Evolutionary conservation across 2,329 filamentous ascomycete genomes (phyloP).

Genomic region (Diaporthe caulivora): DNA sequence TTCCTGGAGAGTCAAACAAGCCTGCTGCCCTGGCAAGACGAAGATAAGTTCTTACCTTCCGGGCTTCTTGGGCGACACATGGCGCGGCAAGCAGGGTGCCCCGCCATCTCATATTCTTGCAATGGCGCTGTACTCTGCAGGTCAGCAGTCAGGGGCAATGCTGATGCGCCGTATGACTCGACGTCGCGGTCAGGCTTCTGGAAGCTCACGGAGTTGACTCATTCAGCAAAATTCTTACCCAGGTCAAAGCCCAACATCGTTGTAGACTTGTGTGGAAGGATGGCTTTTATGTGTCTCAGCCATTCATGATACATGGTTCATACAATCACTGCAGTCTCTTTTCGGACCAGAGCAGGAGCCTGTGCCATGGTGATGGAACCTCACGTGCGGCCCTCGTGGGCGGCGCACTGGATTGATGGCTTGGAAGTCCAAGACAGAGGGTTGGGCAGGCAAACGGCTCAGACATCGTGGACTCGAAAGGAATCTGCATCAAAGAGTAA

Average conservation of each 20-base stretch:
- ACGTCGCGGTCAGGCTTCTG: conserved; percentile 10
- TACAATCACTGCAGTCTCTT: not conserved
- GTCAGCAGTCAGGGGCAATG: conserved; percentile 20
- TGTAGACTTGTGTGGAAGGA: not conserved
- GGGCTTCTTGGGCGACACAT: not conserved
- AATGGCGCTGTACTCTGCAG: not conserved
- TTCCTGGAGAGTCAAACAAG: not conserved
- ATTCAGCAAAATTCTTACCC: not conserved
- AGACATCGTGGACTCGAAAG: conserved; percentile 29
- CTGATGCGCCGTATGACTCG: conserved; percentile 12
- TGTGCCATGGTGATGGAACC: not conserved
- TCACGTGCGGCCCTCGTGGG: conserved; percentile 28
- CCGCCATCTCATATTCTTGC: not conserved
- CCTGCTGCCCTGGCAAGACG: not conserved
- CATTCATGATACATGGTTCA: conserved; percentile 1
- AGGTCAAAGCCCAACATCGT: not conserved
- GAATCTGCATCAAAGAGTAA: conserved; percentile 28
- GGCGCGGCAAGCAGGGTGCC: not conserved
- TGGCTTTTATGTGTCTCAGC: conserved; percentile 28
- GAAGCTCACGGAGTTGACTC: not conserved
- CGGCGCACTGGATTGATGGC: conserved; percentile 29
- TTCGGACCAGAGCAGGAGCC: not conserved
- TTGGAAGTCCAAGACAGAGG: not conserved
- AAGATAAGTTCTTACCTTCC: not conserved
- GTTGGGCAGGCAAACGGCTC: conserved; percentile 23